Conservation (phyloP, 1,284 basidiomycete species). For the Cryptococcus jaspeensis region DNA sequence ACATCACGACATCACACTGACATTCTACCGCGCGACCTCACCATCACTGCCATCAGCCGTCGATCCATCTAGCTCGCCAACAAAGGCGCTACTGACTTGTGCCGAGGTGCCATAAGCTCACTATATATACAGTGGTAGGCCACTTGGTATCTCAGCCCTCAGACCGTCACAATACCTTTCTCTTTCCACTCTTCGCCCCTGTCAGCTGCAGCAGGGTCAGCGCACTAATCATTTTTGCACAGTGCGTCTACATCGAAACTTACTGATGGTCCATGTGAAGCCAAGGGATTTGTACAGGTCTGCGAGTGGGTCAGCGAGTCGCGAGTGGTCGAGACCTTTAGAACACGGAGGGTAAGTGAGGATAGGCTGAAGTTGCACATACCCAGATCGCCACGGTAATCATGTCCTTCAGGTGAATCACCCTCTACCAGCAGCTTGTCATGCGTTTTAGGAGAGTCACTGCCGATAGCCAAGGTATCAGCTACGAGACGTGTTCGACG, state of each 20-base stretch:
- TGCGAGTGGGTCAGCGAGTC: background rate
- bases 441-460: too few relatives aligned
- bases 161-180: slow-evolving; percentile 4
- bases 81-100: too few relatives aligned
- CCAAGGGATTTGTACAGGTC: slow-evolving; percentile 5
- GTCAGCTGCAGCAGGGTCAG: slow-evolving; percentile 2
- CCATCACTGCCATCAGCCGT: too few relatives aligned
- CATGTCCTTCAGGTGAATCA: slow-evolving; percentile 10
- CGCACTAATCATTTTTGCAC: background rate
- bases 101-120: too few relatives aligned
- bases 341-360: background rate
- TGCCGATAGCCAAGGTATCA: too few relatives aligned
- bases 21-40: too few relatives aligned
- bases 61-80: too few relatives aligned
- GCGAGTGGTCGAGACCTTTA: background rate
- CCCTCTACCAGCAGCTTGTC: slow-evolving; percentile 5
- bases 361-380: background rate
- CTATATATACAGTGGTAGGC: too few relatives aligned
- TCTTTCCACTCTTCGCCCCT: slow-evolving; percentile 1
- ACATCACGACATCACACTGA: too few relatives aligned
- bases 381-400: slow-evolving; percentile 11
- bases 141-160: too few relatives aligned
- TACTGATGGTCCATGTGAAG: slow-evolving; percentile 11
- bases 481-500: too few relatives aligned
- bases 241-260: background rate